Evolutionary conservation across 768 basidiomycete species (phyloP).

Genomic region (Psilocybe subaeruginosa): DNA sequence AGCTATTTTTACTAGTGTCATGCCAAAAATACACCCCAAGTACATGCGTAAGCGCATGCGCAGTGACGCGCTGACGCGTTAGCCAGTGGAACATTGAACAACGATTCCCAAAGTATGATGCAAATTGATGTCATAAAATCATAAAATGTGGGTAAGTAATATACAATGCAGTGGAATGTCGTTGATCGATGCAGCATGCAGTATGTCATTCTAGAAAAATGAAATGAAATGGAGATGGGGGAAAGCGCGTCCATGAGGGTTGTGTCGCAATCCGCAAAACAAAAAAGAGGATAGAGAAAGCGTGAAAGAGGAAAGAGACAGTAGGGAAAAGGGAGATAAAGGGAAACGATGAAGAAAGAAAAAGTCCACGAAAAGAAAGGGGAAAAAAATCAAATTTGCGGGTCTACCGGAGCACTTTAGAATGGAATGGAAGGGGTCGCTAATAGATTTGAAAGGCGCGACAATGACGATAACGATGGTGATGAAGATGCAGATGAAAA

Average conservation of each 20-base stretch:
- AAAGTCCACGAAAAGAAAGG: neutral
- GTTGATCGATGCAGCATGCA: neutral
- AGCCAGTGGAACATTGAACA: too few species aligned
- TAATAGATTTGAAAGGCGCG: too few species aligned
- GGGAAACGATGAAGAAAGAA: neutral
- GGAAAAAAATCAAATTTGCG: neutral
- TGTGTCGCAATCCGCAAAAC: neutral
- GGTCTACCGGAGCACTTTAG: neutral
- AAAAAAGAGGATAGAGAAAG: neutral
- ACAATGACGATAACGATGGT: neutral
- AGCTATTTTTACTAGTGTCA: too few species aligned
- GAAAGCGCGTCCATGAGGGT: neutral
- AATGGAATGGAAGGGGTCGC: neutral
- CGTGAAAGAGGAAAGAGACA: too few species aligned
- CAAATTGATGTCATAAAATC: too few species aligned
- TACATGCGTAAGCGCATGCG: too few species aligned
- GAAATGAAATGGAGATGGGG: neutral
- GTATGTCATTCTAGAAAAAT: too few species aligned
- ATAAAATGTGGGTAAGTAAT: constrained; percentile 1
- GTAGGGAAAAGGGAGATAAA: neutral
- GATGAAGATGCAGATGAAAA: neutral
- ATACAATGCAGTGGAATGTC: constrained; percentile 3
- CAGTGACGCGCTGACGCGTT: too few species aligned
- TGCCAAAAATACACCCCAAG: too few species aligned
- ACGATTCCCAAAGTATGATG: too few species aligned